These are phyloP conservation scores for Tuber microsphaerosporum DNA, from an alignment of 495 filamentous ascomycete genomes.

Conservation along the genomic window DNA sequence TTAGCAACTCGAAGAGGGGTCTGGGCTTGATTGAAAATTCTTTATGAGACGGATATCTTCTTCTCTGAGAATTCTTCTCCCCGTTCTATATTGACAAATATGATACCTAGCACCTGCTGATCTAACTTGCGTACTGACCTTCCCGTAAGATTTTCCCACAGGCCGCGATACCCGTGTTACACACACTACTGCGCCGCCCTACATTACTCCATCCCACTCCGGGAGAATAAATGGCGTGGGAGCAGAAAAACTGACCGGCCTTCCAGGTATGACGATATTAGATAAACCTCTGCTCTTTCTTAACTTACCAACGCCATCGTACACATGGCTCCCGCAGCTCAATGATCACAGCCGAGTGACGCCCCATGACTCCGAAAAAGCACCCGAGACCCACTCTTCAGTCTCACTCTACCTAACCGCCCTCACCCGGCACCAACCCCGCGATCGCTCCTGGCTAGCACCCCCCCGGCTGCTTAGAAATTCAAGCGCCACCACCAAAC, in stretches of 20 bases:
- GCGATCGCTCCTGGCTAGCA: background rate
- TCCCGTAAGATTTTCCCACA: background rate
- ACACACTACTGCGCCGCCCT: background rate
- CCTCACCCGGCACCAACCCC: background rate
- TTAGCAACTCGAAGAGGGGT: background rate
- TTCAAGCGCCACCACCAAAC: background rate
- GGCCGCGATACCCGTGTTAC: background rate
- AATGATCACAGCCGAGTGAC: background rate
- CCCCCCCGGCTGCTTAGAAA: background rate
- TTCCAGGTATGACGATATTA: background rate
- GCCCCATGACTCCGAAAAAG: background rate
- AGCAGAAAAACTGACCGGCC: background rate
- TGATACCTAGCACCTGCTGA: background rate
- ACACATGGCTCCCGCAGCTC: background rate
- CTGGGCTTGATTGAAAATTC: background rate
- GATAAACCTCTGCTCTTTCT: background rate
- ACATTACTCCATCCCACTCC: background rate
- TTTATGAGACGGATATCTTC: background rate
- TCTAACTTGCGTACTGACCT: background rate
- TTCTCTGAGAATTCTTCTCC: background rate
- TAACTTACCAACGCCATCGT: background rate
- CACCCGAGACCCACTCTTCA: background rate
- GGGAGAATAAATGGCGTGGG: background rate
- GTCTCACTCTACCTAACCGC: background rate
- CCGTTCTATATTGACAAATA: background rate